phyloP scores from a whole-genome alignment of 2,329 filamentous ascomycete species.

The Fusarium verrucosum region DNA sequence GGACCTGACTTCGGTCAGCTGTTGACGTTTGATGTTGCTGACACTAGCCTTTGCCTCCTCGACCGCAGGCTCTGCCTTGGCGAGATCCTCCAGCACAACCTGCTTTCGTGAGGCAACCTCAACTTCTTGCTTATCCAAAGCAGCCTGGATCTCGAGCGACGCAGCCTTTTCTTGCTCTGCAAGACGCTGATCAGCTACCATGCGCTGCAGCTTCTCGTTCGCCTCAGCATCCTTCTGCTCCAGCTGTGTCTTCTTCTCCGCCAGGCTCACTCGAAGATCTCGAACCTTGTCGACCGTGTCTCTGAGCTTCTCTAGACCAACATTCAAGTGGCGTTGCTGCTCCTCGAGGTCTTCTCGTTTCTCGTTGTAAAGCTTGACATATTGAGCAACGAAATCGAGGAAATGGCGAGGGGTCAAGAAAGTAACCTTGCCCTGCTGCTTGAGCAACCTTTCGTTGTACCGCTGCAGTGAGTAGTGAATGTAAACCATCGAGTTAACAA shows the following conservation, averaged over 20 bases:
- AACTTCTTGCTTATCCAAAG: slow-evolving; percentile 87
- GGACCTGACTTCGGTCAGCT: slow-evolving; percentile 95
- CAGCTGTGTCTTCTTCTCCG: slow-evolving; percentile 92
- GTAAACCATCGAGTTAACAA: slow-evolving; percentile 99
- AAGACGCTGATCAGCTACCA: slow-evolving; percentile 95
- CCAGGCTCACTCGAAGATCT: slow-evolving; percentile 87
- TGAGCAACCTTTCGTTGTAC: slow-evolving; percentile 87
- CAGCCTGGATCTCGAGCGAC: slow-evolving; percentile 87
- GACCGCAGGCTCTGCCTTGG: slow-evolving; percentile 91
- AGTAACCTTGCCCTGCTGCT: slow-evolving; percentile 91
- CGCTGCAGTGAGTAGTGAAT: slow-evolving; percentile 93
- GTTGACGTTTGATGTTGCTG: slow-evolving; percentile 97
- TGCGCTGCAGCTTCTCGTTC: slow-evolving; percentile 95
- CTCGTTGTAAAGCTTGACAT: slow-evolving; percentile 96
- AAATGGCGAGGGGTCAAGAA: slow-evolving; percentile 97
- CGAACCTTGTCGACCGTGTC: slow-evolving; percentile 98
- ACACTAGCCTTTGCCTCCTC: slow-evolving; percentile 94
- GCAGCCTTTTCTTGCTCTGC: slow-evolving; percentile 90
- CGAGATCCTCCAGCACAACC: slow-evolving; percentile 87
- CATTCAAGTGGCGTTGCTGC: slow-evolving; percentile 97
- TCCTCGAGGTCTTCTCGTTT: slow-evolving; percentile 99
- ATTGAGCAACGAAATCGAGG: slow-evolving; percentile 97
- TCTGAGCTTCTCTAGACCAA: slow-evolving; percentile 94
- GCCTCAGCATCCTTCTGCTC: slow-evolving; percentile 95
- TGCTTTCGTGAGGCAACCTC: slow-evolving; percentile 85